Base-by-base conservation (phyloP, 2,329 filamentous ascomycete genomes). In the Mycosphaerella sp. region DNA sequence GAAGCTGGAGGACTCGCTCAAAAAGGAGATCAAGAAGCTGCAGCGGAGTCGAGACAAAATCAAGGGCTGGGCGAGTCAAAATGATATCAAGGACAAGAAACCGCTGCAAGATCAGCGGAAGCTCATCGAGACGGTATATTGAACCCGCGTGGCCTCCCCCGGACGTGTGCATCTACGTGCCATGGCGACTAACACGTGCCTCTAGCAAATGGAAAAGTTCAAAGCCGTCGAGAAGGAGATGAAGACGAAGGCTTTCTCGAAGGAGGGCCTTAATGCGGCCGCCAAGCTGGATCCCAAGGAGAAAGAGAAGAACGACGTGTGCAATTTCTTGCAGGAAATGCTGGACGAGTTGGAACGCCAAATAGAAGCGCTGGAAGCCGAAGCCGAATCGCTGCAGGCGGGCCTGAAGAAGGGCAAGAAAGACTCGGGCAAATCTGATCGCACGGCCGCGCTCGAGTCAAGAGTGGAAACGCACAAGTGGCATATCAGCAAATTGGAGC, bases 151-250 rank as follows among this genome's bases (percentile, higher is more conserved):
- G 40, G 14, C 31, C 34, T 32, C 34, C 32, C 32, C 32, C 11
- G 32, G 32, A 36, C 8, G 32, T 40, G 45, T 23, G 8, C n/a
- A 26, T 12, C 21, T 23, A n/a, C 21, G 26, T 31, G 38, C 38
- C 51, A 53, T 47, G 49, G 48, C 36, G 51, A 62, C 64, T 65
- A 56, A 64, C 56, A 26, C 38, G 50, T 12, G 40, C 23, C 46
- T 29, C 32, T 47, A 93, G 89, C 86, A 92, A 87, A 98, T 98
- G 93, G 93, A 98, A 76, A 90, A 89, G 67, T 98, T 98, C 82
- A 98, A 98, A 77, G 92, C 91, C n/a, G 93, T 98, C 50, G 93
- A 98, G 74, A 98, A 98, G 78, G 93, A 95, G 68, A 97, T 98
- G 93, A 98, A 98, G 79, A 98, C 93, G 54, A 98, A 98, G 74